Conservation (phyloP, 1,139 yeast species). For the Blastobotrys petasosporus region DNA sequence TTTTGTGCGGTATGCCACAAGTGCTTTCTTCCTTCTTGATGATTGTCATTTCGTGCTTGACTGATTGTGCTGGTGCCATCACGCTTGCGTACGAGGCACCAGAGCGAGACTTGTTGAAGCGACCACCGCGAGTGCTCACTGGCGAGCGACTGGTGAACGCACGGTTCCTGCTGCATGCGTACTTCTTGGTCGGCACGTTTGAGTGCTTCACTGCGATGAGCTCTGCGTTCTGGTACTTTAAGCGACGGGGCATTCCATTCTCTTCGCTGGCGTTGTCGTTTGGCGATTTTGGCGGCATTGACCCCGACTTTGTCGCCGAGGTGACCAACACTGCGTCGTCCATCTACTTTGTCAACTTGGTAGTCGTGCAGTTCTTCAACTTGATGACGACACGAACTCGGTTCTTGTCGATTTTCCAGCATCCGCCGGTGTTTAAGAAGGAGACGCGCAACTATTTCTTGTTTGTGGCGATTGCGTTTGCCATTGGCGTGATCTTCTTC, state of each 20-base stretch:
- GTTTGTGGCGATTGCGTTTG: slow-evolving; percentile 38
- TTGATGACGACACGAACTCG: slow-evolving; percentile 44
- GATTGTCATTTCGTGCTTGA: slow-evolving; percentile 44
- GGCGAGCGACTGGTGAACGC: slow-evolving; percentile 42
- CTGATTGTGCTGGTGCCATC: slow-evolving; percentile 45
- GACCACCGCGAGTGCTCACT: slow-evolving; percentile 42
- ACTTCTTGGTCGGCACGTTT: slow-evolving; percentile 42
- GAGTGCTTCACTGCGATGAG: slow-evolving; percentile 42
- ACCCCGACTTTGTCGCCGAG: slow-evolving; percentile 21
- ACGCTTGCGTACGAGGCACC: slow-evolving; percentile 43
- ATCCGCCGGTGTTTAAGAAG: slow-evolving; percentile 35
- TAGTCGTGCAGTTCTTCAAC: slow-evolving; percentile 47
- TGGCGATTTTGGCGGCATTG: slow-evolving; percentile 35
- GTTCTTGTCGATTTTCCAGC: slow-evolving; percentile 40
- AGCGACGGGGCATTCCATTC: slow-evolving; percentile 38
- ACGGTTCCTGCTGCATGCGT: slow-evolving; percentile 41
- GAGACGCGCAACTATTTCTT: slow-evolving; percentile 30
- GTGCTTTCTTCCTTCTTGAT: slow-evolving; percentile 46
- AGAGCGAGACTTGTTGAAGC: slow-evolving; percentile 41
- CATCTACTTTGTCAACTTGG: slow-evolving; percentile 46
- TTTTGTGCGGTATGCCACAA: slow-evolving; percentile 48
- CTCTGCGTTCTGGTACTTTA: slow-evolving; percentile 39
- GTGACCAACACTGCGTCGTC: slow-evolving; percentile 40
- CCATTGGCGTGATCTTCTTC: slow-evolving; percentile 41
- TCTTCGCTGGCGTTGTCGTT: slow-evolving; percentile 37